Conservation (phyloP, 805 yeast species). For the Kazachstania bromeliacearum region DNA sequence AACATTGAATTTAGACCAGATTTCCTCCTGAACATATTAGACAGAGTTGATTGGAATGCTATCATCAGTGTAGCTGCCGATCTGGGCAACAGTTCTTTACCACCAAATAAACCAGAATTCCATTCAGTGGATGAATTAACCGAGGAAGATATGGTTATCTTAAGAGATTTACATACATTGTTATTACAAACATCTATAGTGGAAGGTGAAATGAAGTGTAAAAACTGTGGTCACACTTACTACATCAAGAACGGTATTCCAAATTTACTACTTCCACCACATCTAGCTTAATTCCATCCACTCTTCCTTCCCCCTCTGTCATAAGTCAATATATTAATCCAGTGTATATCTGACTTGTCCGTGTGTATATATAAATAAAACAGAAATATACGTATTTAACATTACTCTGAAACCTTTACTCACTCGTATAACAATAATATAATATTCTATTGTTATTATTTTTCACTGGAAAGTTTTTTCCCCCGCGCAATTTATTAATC, state of each 20-base stretch:
- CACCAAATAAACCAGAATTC: constrained; percentile 50
- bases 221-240: constrained; percentile 77
- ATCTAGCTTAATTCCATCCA: constrained; percentile 49
- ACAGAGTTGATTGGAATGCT: constrained; percentile 85
- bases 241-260: constrained; percentile 90
- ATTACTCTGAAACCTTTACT: too few species aligned
- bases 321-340: neutral
- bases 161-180: constrained; percentile 67
- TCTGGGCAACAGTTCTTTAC: constrained; percentile 53
- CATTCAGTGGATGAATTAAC: constrained; percentile 28
- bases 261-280: constrained; percentile 89
- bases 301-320: neutral
- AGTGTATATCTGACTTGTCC: too few species aligned
- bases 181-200: constrained; percentile 77
- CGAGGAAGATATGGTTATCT: constrained; percentile 36
- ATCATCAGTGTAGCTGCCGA: constrained; percentile 68
- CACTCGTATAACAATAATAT: too few species aligned
- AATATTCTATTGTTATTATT: too few species aligned
- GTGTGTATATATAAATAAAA: too few species aligned
- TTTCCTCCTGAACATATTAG: constrained; percentile 65
- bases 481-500: too few species aligned
- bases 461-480: too few species aligned
- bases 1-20: constrained; percentile 70
- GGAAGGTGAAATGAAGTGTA: constrained; percentile 86
- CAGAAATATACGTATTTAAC: too few species aligned